These are phyloP conservation scores for Lycium ferocissimum DNA, from an alignment of 257 asterid genomes.

Conservation along the genomic window DNA sequence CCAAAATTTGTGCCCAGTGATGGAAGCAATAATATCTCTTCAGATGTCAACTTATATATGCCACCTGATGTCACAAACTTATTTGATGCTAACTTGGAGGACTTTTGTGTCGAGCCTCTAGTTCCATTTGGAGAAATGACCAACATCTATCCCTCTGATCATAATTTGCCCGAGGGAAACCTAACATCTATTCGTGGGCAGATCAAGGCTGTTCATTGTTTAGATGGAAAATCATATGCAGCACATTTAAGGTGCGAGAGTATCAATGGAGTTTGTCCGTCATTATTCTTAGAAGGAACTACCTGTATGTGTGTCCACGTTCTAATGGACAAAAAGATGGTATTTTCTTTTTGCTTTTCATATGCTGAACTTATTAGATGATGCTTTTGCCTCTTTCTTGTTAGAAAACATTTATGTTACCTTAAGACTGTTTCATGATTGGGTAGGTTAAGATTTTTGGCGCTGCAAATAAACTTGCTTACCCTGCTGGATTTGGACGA, in stretches of 20 bases:
- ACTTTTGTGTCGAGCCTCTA: slow-evolving; percentile 36
- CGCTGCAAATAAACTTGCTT: slow-evolving; percentile 49
- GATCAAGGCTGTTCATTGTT: slow-evolving; percentile 66
- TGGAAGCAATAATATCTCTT: slow-evolving; percentile 39
- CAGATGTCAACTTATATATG: slow-evolving; percentile 56
- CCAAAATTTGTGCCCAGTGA: slow-evolving; percentile 36
- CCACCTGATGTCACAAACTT: slow-evolving; percentile 52
- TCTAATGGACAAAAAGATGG: slow-evolving; percentile 51
- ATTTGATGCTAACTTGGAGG: slow-evolving; percentile 48
- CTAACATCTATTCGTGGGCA: slow-evolving; percentile 68
- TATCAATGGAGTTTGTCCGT: slow-evolving; percentile 36
- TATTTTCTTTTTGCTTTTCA: slow-evolving; percentile 42
- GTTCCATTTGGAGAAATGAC: slow-evolving; percentile 42
- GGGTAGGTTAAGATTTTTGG: slow-evolving; percentile 70
- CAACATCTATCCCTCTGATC: slow-evolving; percentile 40
- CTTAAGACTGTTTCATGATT: slow-evolving; percentile 37
- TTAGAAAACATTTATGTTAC: slow-evolving; percentile 25
- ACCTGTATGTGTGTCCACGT: slow-evolving; percentile 69
- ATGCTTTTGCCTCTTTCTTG: neutral
- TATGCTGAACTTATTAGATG: neutral
- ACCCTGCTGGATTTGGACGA: slow-evolving; percentile 70
- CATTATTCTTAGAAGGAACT: slow-evolving; percentile 51
- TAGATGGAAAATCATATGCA: slow-evolving; percentile 41
- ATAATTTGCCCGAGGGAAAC: slow-evolving; percentile 71
- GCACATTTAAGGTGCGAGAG: slow-evolving; percentile 42